Base-by-base conservation (phyloP, 2,329 filamentous ascomycete genomes). In the Colletotrichum graminicola region DNA sequence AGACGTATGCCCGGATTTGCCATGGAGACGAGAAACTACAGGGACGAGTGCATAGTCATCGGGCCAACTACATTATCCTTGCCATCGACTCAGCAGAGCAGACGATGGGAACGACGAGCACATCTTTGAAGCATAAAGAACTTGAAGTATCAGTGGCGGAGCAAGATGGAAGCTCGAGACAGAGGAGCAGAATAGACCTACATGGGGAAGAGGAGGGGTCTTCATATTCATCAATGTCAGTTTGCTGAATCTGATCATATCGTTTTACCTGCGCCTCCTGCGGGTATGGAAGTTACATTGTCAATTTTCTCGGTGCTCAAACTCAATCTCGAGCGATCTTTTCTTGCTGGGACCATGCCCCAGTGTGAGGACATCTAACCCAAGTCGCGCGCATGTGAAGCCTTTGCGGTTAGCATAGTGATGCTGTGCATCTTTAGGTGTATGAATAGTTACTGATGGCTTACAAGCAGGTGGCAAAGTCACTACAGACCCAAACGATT, bases 401-500 rank as follows among this genome's bases (percentile, higher is more conserved):
- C 5, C 26, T 23, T 3, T 5, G 34, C 12, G 21, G 26, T 18
- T 36, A 36, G 4, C 52, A 39, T 16, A 1, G 21, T 23, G 11
- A 16, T 23, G 2, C 10, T n/a, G 32, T 4, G 21, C 12, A 14
- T 39, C 21, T 21, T n/a, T 12, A 23, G 21, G 21, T 16, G 14
- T 36, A 7, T 7, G 10, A n/a, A 23, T 10, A 11, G 11, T 23
- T 23, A 21, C 11, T 23, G 3, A 14, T 36, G 5, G 12, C 1
- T 7, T 12, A 56, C 12, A 5, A 7, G 21, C 12, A 39, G n/a
- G 16, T 23, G 12, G 12, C 1, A 39, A n/a, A 8, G 52, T 11
- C 8, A 11, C 6, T 2, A 7, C 7, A 23, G 32, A 16, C 8
- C 2, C 7, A 0, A 1, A 5, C 0, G 34, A 16, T 52, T 4